Percentiles rank a stretch among this genome's conserved stretches.
phyloP scores from a whole-genome alignment of 495 filamentous ascomycete genomes.

The Venustampulla echinocandica region DNA sequence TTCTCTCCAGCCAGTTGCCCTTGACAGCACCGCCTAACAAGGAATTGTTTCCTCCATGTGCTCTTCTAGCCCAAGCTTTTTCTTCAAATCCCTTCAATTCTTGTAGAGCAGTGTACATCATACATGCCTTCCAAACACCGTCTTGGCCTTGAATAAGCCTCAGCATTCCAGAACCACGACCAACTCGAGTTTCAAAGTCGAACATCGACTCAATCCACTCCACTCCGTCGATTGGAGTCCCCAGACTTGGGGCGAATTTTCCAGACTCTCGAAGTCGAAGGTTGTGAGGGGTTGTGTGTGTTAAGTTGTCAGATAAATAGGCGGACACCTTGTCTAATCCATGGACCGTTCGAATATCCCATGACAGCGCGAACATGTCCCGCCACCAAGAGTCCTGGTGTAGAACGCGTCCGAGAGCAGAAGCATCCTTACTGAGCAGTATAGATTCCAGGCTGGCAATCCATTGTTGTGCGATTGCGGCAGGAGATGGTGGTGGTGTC shows the following conservation, averaged over 20 bases:
- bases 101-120: slow-evolving; percentile 43
- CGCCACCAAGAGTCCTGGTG: slow-evolving; percentile 29
- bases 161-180: slow-evolving; percentile 40
- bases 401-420: neutral
- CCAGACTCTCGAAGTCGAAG: slow-evolving; percentile 29
- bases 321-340: slow-evolving; percentile 33
- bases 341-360: slow-evolving; percentile 43
- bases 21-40: slow-evolving; percentile 10
- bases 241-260: slow-evolving; percentile 19
- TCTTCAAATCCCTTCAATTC: slow-evolving; percentile 42
- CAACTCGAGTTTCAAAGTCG: slow-evolving; percentile 30
- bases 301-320: slow-evolving; percentile 27
- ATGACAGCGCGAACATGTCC: slow-evolving; percentile 40
- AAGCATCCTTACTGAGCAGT: neutral
- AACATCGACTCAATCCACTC: slow-evolving; percentile 6
- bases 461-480: slow-evolving; percentile 1
- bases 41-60: slow-evolving; percentile 36
- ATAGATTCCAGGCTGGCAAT: neutral
- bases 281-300: slow-evolving; percentile 22
- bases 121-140: slow-evolving; percentile 45
- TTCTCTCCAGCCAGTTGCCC: slow-evolving; percentile 47
- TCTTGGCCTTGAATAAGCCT: slow-evolving; percentile 36
- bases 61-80: slow-evolving; percentile 32
- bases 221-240: neutral
- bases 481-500: neutral